Evolutionary conservation across 2,329 filamentous ascomycete species (phyloP).

Genomic region (Fragosphaeria purpurea): DNA sequence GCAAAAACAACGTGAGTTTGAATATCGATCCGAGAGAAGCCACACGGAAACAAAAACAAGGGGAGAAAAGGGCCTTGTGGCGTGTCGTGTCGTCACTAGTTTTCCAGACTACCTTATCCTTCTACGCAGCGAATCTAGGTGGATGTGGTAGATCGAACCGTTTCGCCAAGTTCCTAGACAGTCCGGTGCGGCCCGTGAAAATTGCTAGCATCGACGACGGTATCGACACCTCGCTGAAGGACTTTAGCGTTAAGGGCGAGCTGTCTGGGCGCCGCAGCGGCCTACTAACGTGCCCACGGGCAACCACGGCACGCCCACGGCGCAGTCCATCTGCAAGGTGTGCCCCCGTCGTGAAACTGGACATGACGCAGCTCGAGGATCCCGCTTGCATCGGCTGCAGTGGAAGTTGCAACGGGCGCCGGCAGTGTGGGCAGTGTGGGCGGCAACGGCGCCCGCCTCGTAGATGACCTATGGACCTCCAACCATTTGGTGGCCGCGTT

Average conservation of each 20-base stretch:
- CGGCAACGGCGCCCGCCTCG: background rate
- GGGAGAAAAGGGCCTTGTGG: no score
- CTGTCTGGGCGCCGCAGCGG: slow-evolving; percentile 1
- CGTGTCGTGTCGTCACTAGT: no score
- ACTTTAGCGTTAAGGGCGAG: no score
- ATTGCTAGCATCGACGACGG: slow-evolving; percentile 9
- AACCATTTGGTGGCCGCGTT: background rate
- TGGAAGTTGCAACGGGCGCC: background rate
- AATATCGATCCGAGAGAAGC: no score
- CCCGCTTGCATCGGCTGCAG: background rate
- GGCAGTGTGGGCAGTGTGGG: background rate
- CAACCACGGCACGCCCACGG: slow-evolving; percentile 7
- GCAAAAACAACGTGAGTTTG: slow-evolving; percentile 2
- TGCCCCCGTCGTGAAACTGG: slow-evolving; percentile 6
- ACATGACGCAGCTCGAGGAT: slow-evolving; percentile 9
- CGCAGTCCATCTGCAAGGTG: slow-evolving; percentile 2
- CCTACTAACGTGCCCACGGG: slow-evolving; percentile 8
- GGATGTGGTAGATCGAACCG: slow-evolving; percentile 3
- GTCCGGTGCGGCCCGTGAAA: slow-evolving; percentile 1
- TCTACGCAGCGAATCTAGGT: slow-evolving; percentile 1
- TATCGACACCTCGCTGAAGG: slow-evolving; percentile 5
- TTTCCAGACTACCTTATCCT: no score
- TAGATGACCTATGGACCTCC: slow-evolving; percentile 7
- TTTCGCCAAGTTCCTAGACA: slow-evolving; percentile 2
- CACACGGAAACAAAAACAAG: background rate